Conservation (phyloP, 352 stramenopile genomes). For the Phytophthora constricta region DNA sequence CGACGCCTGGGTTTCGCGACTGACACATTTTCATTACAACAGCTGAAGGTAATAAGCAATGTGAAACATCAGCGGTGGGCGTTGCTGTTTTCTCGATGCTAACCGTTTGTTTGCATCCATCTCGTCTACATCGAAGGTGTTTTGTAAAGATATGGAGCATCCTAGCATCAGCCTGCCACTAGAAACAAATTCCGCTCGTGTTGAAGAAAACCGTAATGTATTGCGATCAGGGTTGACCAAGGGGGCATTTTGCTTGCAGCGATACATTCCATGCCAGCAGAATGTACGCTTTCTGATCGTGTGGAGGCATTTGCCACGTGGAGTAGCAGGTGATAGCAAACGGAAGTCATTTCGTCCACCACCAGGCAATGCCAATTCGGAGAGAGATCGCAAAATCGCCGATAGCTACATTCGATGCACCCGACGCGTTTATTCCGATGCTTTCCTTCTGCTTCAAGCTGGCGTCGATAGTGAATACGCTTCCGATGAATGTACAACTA, state of each 20-base stretch:
- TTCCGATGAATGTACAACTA: neutral
- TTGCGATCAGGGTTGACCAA: constrained; percentile 12
- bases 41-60: constrained; percentile 44
- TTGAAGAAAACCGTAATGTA: neutral
- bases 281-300: constrained; percentile 49
- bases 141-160: constrained; percentile 51
- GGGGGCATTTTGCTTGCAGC: constrained; percentile 54
- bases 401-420: constrained; percentile 4
- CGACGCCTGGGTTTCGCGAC: constrained; percentile 43
- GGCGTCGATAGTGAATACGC: neutral
- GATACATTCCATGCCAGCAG: constrained; percentile 36
- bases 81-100: too few relatives aligned
- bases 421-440: constrained; percentile 21
- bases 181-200: neutral
- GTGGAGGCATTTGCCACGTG: constrained; percentile 38
- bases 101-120: neutral
- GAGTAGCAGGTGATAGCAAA: neutral
- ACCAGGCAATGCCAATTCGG: neutral
- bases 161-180: constrained; percentile 22
- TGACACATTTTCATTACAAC: constrained; percentile 21
- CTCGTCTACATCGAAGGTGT: constrained; percentile 24
- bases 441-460: constrained; percentile 22
- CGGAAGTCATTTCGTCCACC: neutral
- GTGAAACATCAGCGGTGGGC: neutral
- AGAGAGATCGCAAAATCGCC: neutral